Evolutionary conservation across 1,284 basidiomycete genomes (phyloP).

Genomic region (Fomitopsis palustris): DNA sequence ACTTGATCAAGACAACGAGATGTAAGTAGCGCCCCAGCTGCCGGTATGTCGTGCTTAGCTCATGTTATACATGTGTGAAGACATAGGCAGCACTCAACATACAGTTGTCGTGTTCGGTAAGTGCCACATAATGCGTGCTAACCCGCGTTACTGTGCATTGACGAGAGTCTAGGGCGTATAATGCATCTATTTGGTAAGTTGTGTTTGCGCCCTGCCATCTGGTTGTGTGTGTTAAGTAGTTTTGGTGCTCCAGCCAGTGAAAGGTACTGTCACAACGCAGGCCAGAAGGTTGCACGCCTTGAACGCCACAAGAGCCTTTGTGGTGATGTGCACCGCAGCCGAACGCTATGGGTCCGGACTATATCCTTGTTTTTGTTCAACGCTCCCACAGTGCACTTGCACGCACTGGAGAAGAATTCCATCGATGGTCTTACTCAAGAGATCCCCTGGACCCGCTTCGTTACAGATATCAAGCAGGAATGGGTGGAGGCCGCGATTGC

Average conservation of each 20-base stretch:
- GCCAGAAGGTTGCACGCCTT: conserved; percentile 49
- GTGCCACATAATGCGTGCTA: neutral
- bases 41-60: neutral
- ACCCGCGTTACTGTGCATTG: neutral
- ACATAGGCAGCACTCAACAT: conserved; percentile 21
- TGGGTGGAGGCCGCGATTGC: conserved; percentile 48
- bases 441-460: conserved; percentile 36
- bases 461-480: conserved; percentile 41
- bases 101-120: conserved; percentile 38
- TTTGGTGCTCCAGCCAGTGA: conserved; percentile 30
- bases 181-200: conserved; percentile 45
- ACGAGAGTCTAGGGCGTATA: conserved; percentile 32
- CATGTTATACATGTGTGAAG: neutral
- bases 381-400: conserved; percentile 38
- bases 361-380: conserved; percentile 39
- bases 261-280: conserved; percentile 48
- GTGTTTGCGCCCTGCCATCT: too few species aligned
- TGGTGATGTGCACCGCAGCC: conserved; percentile 18
- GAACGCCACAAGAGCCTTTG: conserved; percentile 41
- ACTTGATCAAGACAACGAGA: conserved; percentile 32
- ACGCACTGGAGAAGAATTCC: conserved; percentile 36
- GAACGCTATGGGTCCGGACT: conserved; percentile 31
- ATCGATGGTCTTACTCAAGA: conserved; percentile 38
- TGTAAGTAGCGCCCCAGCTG: conserved; percentile 30
- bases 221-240: neutral